These are phyloP conservation scores for Diplodia scrobiculata DNA, from an alignment of 2,329 filamentous ascomycete genomes.

Conservation along the genomic window DNA sequence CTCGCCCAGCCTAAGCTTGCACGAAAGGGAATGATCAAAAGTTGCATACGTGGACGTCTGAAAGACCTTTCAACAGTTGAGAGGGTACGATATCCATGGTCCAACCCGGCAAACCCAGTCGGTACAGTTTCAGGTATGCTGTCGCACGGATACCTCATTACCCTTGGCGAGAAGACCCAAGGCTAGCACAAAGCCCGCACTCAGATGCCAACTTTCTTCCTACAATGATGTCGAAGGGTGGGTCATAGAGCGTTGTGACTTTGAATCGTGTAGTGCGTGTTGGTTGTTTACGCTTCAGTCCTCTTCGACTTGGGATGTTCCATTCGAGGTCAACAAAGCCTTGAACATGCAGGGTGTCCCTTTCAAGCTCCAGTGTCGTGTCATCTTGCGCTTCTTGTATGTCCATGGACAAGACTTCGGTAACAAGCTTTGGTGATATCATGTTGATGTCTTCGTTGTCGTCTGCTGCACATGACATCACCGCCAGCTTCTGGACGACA, in stretches of 20 bases:
- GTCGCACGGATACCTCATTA: too few species aligned
- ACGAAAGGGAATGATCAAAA: neutral
- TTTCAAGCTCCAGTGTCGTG: neutral
- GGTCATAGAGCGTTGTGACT: neutral
- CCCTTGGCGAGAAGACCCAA: too few species aligned
- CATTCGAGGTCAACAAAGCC: neutral
- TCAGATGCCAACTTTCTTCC: neutral
- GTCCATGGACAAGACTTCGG: neutral
- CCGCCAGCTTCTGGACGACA: neutral
- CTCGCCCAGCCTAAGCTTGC: neutral
- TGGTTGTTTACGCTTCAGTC: neutral
- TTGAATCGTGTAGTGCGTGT: neutral
- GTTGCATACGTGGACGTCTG: neutral
- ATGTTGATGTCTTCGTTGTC: conserved; percentile 3
- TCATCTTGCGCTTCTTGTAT: neutral
- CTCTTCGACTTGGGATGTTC: neutral
- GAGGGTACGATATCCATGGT: neutral
- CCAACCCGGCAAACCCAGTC: neutral
- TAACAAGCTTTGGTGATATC: neutral
- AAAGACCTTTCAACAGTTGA: neutral
- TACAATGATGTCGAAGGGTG: neutral
- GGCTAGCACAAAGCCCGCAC: neutral
- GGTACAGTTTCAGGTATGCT: neutral
- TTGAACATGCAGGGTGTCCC: neutral
- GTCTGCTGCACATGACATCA: neutral